Conservation (phyloP, 768 basidiomycete species). For the Leccinum subgranulosum region DNA sequence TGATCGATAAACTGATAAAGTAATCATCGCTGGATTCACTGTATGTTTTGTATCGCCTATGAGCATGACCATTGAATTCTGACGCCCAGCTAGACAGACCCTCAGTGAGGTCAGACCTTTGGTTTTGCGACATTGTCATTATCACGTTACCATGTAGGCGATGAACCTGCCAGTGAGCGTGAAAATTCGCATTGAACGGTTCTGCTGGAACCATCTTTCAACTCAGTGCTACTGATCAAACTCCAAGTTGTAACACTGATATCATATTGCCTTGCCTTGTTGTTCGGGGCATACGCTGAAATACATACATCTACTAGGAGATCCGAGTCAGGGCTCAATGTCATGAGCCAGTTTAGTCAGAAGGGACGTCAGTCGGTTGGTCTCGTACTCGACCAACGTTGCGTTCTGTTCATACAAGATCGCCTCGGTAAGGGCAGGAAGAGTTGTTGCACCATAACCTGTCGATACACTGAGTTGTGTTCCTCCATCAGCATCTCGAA, state of each 20-base stretch:
- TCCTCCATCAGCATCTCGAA: not conserved
- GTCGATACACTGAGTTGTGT: not conserved
- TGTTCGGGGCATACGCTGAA: not conserved
- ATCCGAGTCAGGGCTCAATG: slow-evolving; percentile 14
- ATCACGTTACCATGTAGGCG: no score
- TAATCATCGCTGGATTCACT: no score
- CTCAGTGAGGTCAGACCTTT: no score
- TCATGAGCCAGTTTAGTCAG: slow-evolving; percentile 50
- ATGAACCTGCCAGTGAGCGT: no score
- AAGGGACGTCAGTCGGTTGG: slow-evolving; percentile 49
- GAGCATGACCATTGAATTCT: no score
- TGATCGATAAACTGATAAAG: no score
- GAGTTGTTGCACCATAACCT: slow-evolving; percentile 84
- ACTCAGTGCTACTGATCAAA: not conserved
- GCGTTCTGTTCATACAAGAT: slow-evolving; percentile 65
- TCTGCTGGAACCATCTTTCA: no score
- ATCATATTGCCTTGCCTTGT: not conserved
- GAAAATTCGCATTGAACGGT: no score
- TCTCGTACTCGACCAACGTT: slow-evolving; percentile 60
- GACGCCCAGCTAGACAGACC: no score
- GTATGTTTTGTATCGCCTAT: no score
- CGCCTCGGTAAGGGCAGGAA: slow-evolving; percentile 78
- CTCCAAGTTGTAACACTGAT: not conserved
- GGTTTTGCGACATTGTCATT: no score
- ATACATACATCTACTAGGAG: not conserved